A percentile compares a stretch with the other conserved stretches of the same genome.
Evolutionary conservation across 257 asterid species (phyloP).

Genomic region (Petunia secreta): DNA sequence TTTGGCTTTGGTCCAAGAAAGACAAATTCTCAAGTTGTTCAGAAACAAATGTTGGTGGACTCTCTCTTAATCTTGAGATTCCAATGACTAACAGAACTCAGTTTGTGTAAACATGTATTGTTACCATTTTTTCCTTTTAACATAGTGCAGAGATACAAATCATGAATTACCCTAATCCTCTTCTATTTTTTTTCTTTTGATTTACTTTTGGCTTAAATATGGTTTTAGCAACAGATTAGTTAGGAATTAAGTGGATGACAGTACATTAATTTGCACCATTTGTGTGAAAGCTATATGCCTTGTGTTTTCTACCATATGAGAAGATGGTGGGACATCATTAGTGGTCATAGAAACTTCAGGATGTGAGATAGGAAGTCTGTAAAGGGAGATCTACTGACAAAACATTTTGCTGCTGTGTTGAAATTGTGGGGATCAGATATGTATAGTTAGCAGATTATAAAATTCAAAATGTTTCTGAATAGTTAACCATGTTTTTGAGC

Average conservation of each 20-base stretch:
- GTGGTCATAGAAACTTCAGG: no score
- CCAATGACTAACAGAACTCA: conserved; percentile 34
- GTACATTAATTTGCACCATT: background rate
- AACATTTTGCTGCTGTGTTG: no score
- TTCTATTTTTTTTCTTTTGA: background rate
- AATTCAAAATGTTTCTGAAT: no score
- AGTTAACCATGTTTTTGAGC: no score
- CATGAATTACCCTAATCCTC: background rate
- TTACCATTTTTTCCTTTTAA: background rate
- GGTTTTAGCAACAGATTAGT: background rate
- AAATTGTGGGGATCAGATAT: no score
- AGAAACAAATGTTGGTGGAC: conserved; percentile 32
- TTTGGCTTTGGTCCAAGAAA: conserved; percentile 75
- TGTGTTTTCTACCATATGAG: background rate
- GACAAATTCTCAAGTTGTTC: conserved; percentile 34
- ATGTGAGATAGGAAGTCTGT: no score
- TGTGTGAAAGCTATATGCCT: background rate
- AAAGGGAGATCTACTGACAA: background rate
- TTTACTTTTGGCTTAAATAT: background rate
- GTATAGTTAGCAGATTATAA: no score
- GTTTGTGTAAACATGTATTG: conserved; percentile 25
- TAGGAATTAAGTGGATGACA: no score
- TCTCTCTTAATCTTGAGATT: conserved; percentile 23
- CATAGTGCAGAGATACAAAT: background rate
- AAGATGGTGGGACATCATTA: background rate